phyloP scores from a whole-genome alignment of 371 early-diverging fungal species.

The Choanephora cucurbitarum region DNA sequence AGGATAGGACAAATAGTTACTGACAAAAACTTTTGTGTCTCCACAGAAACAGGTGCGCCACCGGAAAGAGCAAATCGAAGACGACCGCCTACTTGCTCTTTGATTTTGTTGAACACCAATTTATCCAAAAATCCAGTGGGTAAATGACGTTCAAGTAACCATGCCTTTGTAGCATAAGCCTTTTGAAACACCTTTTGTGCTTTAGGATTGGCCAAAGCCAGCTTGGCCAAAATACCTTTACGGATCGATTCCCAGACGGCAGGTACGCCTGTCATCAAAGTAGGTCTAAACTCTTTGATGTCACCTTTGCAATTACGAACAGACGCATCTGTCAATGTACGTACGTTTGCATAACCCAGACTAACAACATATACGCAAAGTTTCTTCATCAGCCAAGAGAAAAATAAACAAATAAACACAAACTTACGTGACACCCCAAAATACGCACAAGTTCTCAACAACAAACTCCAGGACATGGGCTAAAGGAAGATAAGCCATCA shows the following conservation, averaged over 20 bases:
- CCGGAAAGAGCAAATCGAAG: constrained; percentile 90
- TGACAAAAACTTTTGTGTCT: constrained; percentile 86
- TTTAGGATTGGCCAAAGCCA: constrained; percentile 63
- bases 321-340: constrained; percentile 88
- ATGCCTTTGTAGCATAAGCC: constrained; percentile 77
- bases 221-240: constrained; percentile 78
- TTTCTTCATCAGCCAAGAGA: too few species aligned
- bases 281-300: constrained; percentile 89
- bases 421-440: constrained; percentile 64
- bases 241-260: constrained; percentile 94
- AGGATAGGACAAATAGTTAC: constrained; percentile 84
- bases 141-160: constrained; percentile 64
- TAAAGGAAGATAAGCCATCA: constrained; percentile 93
- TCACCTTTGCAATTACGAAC: constrained; percentile 95
- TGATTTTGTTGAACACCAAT: constrained; percentile 89
- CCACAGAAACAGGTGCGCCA: constrained; percentile 89
- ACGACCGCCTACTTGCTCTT: constrained; percentile 91
- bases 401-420: too few species aligned
- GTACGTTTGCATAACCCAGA: constrained; percentile 89
- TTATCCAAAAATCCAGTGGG: constrained; percentile 79
- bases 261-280: constrained; percentile 92
- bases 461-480: constrained; percentile 92
- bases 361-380: constrained; percentile 1
- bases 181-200: constrained; percentile 74
- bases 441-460: constrained; percentile 76